Evolutionary conservation across 2,329 filamentous ascomycete species (phyloP).

Genomic region (Colletotrichum tamarilloi): DNA sequence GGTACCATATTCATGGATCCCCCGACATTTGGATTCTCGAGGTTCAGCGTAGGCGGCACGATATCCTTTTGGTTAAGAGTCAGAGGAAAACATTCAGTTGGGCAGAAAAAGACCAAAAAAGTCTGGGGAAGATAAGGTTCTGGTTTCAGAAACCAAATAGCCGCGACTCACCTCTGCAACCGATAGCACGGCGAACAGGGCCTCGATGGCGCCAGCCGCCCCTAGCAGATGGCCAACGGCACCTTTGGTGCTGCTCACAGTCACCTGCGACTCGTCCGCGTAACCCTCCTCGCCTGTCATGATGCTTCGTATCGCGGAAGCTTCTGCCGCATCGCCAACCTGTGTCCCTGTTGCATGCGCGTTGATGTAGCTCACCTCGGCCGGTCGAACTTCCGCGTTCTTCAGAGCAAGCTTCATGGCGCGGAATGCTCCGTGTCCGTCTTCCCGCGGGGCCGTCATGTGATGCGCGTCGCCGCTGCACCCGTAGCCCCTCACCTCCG

Average conservation of each 20-base stretch:
- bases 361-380: conserved; percentile 88
- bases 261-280: conserved; percentile 70
- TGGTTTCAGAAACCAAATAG: conserved; percentile 13
- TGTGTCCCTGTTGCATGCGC: conserved; percentile 92
- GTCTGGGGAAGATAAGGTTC: conserved; percentile 32
- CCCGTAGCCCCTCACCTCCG: conserved; percentile 89
- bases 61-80: conserved; percentile 64
- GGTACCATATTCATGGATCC: conserved; percentile 90
- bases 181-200: conserved; percentile 84
- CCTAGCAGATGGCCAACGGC: conserved; percentile 92
- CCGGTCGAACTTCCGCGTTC: conserved; percentile 76
- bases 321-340: conserved; percentile 90
- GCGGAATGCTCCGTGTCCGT: conserved; percentile 83
- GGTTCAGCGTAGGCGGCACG: conserved; percentile 88
- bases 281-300: conserved; percentile 80
- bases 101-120: neutral
- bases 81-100: conserved; percentile 16
- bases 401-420: conserved; percentile 88
- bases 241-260: conserved; percentile 94
- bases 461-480: conserved; percentile 92
- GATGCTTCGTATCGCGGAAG: conserved; percentile 80
- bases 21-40: conserved; percentile 73
- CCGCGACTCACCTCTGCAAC: conserved; percentile 75
- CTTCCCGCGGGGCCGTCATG: conserved; percentile 88
- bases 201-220: conserved; percentile 90